Evolutionary conservation across 164 flowering plant genomes (phyloP).

Genomic region (Santalum album): DNA sequence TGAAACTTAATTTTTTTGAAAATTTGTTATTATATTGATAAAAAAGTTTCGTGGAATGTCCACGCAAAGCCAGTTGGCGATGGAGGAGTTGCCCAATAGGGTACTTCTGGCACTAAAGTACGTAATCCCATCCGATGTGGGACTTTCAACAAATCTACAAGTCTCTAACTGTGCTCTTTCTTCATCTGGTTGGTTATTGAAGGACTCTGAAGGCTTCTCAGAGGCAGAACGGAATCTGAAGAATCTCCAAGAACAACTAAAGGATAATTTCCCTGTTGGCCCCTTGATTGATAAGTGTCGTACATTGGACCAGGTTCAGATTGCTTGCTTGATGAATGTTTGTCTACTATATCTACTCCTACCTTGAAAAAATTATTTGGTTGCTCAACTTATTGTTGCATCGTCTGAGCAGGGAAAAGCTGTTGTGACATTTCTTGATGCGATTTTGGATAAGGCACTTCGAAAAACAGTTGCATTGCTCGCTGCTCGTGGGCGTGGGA

Average conservation of each 20-base stretch:
- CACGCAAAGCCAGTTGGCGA: no score
- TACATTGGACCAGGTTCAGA: slow-evolving; percentile 82
- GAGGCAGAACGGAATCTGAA: slow-evolving; percentile 64
- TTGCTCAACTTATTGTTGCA: slow-evolving; percentile 8
- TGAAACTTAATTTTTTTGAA: no score
- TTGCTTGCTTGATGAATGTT: slow-evolving; percentile 1
- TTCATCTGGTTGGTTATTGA: slow-evolving; percentile 10
- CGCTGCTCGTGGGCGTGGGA: slow-evolving; percentile 98
- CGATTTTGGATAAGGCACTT: slow-evolving; percentile 81
- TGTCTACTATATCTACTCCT: no score
- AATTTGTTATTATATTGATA: no score
- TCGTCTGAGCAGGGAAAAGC: background rate
- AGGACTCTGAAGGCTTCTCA: slow-evolving; percentile 86
- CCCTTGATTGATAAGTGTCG: slow-evolving; percentile 78
- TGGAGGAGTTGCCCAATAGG: no score
- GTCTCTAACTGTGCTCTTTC: background rate
- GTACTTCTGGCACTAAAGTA: no score
- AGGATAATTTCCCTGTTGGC: slow-evolving; percentile 80
- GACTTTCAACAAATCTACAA: no score
- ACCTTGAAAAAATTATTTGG: slow-evolving; percentile 3
- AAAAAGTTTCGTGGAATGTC: no score
- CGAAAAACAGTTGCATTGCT: slow-evolving; percentile 78
- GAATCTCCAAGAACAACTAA: slow-evolving; percentile 75
- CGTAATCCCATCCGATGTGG: no score
- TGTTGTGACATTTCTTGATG: slow-evolving; percentile 56